Evolutionary conservation across 2,329 filamentous ascomycete genomes (phyloP).

Genomic region (Aspergillus candidus): DNA sequence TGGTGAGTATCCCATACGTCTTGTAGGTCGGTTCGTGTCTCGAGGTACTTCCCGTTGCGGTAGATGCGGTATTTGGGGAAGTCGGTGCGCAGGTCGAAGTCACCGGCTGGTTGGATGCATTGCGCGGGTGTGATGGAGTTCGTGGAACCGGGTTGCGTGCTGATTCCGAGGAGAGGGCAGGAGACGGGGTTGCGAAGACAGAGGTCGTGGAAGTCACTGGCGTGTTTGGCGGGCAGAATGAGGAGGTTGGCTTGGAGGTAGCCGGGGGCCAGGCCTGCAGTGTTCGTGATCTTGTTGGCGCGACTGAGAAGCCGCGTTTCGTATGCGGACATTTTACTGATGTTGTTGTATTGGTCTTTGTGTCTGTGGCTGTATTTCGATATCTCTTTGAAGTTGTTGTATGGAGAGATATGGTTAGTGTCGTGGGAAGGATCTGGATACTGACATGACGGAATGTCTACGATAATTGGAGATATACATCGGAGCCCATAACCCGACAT

Average conservation of each 20-base stretch:
- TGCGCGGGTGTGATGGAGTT: slow-evolving; percentile 12
- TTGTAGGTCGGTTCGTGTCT: slow-evolving; percentile 40
- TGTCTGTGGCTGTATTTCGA: neutral
- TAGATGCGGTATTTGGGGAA: slow-evolving; percentile 56
- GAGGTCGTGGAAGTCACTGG: slow-evolving; percentile 52
- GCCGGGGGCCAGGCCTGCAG: slow-evolving; percentile 50
- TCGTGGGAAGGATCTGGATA: too few species aligned
- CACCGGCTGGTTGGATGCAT: slow-evolving; percentile 18
- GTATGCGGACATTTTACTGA: slow-evolving; percentile 19
- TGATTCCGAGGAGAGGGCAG: slow-evolving; percentile 54
- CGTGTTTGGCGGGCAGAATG: slow-evolving; percentile 52
- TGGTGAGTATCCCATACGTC: slow-evolving; percentile 49
- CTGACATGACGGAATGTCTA: too few species aligned
- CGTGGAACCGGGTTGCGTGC: slow-evolving; percentile 33
- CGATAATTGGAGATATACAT: too few species aligned
- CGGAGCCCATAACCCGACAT: too few species aligned
- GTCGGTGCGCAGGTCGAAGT: slow-evolving; percentile 54
- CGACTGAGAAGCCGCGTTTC: slow-evolving; percentile 43
- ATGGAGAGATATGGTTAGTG: too few species aligned
- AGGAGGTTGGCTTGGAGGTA: slow-evolving; percentile 59
- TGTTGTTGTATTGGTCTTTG: slow-evolving; percentile 2
- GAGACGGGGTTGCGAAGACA: slow-evolving; percentile 58
- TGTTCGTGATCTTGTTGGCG: slow-evolving; percentile 38
- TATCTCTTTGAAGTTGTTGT: too few species aligned
- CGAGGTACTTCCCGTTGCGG: slow-evolving; percentile 40